These are phyloP conservation scores for Hypoxylon crocopeplum DNA, from an alignment of 495 filamentous ascomycete species.

Conservation along the genomic window DNA sequence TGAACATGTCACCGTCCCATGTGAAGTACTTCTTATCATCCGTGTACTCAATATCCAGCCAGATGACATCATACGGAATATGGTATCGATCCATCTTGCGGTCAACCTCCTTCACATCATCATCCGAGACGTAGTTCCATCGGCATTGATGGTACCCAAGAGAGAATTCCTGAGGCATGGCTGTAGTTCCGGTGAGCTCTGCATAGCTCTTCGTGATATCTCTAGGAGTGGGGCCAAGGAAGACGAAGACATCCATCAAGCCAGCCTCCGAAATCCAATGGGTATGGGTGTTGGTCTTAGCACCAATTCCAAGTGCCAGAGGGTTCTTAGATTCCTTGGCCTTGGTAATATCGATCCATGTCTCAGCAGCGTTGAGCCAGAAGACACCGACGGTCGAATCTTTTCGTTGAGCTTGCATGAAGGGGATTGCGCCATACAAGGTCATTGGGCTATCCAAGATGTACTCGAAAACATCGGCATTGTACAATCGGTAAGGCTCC, in stretches of 20 bases:
- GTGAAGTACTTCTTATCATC: conserved; percentile 97
- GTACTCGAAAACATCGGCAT: conserved; percentile 97
- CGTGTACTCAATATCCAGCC: conserved; percentile 97
- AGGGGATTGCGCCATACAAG: conserved; percentile 92
- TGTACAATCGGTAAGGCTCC: conserved; percentile 96
- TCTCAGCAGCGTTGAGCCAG: conserved; percentile 97
- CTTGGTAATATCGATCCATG: conserved; percentile 95
- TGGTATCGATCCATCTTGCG: conserved; percentile 92
- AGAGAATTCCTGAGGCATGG: conserved; percentile 88
- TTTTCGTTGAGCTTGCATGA: conserved; percentile 96
- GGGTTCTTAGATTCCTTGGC: conserved; percentile 76
- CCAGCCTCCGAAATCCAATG: conserved; percentile 97
- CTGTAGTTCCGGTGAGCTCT: conserved; percentile 92
- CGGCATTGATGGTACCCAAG: conserved; percentile 96
- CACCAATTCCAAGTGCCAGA: conserved; percentile 70
- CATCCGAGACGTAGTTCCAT: conserved; percentile 98
- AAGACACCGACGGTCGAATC: conserved; percentile 96
- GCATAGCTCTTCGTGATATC: conserved; percentile 82
- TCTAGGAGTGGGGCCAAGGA: conserved; percentile 84
- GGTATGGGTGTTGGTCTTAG: conserved; percentile 79
- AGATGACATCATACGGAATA: conserved; percentile 98
- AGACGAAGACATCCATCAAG: conserved; percentile 88
- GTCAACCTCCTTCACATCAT: conserved; percentile 95
- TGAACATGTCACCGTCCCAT: conserved; percentile 88
- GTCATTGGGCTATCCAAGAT: conserved; percentile 97